Base-by-base conservation (phyloP, 805 yeast genomes). In the Kodamaea laetipori region DNA sequence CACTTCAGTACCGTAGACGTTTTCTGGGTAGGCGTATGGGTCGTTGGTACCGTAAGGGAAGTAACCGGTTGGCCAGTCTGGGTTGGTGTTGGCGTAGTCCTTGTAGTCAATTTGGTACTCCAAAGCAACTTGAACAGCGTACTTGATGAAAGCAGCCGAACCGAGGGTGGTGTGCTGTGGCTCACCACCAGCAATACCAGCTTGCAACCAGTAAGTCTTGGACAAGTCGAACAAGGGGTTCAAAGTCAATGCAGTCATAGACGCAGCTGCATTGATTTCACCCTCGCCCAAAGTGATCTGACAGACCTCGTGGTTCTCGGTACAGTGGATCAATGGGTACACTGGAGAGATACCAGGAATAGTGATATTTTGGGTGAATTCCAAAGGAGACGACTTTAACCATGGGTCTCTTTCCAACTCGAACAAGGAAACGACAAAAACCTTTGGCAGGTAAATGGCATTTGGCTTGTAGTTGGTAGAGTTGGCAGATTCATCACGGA, bases 231-330 rank as follows among this genome's bases (percentile, higher is more conserved):
- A 81, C 45, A 68, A 53, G 30, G 84, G 80, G 44, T 71, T 69
- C 57, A 79, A 66, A 8, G 75, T 58, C 49, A 82, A 61, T 5
- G 86, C 82, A 32, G 77, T 71, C 45, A 81, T 57, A 17, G 84
- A 68, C 18, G 80, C 49, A 11, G 86, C 86, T 28, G 86, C 86
- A 53, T 82, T 82, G 51, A 80, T 74, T 58, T 81, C 86, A 50
- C 81, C 82, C 63, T 81, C 86, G 42, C 87, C 87, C n/a, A 83
- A 77, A 35, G 84, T 78, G 43, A 81, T 56, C 55, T 79, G 81
- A 68, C 86, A 81, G 21, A 82, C 58, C 21, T 75, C 58, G 63
- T 71, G 75, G 64, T 78, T 69, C 26, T 65, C 53, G 45, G 73
- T 74, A 63, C 86, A 81, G 65, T 75, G 78, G 39, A 82, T 67